Conservation (phyloP, 2,329 filamentous ascomycete genomes). For the Colletotrichum sp. region DNA sequence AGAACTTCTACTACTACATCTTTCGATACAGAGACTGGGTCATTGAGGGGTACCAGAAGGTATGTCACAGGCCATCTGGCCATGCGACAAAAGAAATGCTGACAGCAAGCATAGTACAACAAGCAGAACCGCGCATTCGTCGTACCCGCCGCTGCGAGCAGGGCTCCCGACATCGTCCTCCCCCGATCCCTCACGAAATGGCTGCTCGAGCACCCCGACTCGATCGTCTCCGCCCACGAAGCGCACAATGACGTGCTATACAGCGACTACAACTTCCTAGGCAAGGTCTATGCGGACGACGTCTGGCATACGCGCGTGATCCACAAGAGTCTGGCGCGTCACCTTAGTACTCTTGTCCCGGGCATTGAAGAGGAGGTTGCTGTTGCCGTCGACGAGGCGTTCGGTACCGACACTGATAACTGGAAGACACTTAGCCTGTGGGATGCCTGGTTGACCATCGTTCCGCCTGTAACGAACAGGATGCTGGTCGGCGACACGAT, state of each 20-base stretch:
- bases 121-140: conserved; percentile 46
- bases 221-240: conserved; percentile 42
- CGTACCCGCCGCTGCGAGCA: conserved; percentile 43
- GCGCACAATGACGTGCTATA: conserved; percentile 45
- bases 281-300: conserved; percentile 35
- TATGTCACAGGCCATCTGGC: conserved; percentile 14
- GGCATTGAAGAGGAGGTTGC: conserved; percentile 45
- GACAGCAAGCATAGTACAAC: conserved; percentile 36
- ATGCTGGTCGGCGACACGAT: conserved; percentile 43
- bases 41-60: conserved; percentile 47
- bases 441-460: conserved; percentile 47
- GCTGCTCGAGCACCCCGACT: conserved; percentile 54
- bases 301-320: conserved; percentile 45
- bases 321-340: conserved; percentile 48
- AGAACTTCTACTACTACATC: conserved; percentile 45
- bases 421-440: conserved; percentile 49
- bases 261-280: conserved; percentile 48
- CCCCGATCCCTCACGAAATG: conserved; percentile 47
- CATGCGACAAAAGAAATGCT: not conserved
- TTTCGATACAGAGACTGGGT: conserved; percentile 44
- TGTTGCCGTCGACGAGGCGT: conserved; percentile 36
- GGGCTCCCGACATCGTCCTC: conserved; percentile 48
- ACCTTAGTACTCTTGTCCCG: conserved; percentile 42
- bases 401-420: conserved; percentile 36
- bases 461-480: conserved; percentile 48